A percentile compares a stretch with the other conserved stretches of the same genome.
Evolutionary conservation across 768 basidiomycete species (phyloP).

Genomic region (Mycena sanguinolenta): DNA sequence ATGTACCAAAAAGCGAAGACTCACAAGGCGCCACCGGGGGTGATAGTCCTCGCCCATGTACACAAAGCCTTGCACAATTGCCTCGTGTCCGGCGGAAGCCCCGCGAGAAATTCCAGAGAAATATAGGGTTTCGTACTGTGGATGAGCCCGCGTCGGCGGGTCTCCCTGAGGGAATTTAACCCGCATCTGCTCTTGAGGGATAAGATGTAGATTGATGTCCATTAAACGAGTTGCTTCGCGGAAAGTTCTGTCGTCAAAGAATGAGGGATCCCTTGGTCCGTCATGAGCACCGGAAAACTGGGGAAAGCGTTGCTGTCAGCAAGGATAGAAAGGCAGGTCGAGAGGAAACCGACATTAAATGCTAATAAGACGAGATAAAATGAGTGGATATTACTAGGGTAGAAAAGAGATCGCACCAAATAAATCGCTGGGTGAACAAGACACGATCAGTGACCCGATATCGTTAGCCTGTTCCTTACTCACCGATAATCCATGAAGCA

Average conservation of each 20-base stretch:
- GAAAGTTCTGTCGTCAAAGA: conserved; percentile 70
- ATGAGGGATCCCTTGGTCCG: conserved; percentile 55
- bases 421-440: conserved; percentile 50
- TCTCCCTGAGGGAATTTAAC: conserved; percentile 42
- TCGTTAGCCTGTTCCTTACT: neutral
- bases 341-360: conserved; percentile 58
- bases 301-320: conserved; percentile 18
- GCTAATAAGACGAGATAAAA: conserved; percentile 44
- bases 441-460: neutral
- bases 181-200: conserved; percentile 48
- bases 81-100: conserved; percentile 53
- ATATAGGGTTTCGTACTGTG: conserved; percentile 58
- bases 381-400: neutral
- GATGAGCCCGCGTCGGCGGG: conserved; percentile 39
- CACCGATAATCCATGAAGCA: conserved; percentile 87
- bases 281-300: conserved; percentile 52
- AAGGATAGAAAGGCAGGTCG: conserved; percentile 2
- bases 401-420: conserved; percentile 50
- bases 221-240: conserved; percentile 77
- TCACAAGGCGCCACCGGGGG: conserved; percentile 69
- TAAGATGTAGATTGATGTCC: conserved; percentile 65
- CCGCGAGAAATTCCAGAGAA: conserved; percentile 63
- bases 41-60: conserved; percentile 61
- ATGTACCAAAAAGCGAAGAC: conserved; percentile 39
- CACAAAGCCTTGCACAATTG: conserved; percentile 64